These are phyloP conservation scores for Pythium scleroteichum DNA, from an alignment of 352 stramenopile genomes.

Conservation along the genomic window DNA sequence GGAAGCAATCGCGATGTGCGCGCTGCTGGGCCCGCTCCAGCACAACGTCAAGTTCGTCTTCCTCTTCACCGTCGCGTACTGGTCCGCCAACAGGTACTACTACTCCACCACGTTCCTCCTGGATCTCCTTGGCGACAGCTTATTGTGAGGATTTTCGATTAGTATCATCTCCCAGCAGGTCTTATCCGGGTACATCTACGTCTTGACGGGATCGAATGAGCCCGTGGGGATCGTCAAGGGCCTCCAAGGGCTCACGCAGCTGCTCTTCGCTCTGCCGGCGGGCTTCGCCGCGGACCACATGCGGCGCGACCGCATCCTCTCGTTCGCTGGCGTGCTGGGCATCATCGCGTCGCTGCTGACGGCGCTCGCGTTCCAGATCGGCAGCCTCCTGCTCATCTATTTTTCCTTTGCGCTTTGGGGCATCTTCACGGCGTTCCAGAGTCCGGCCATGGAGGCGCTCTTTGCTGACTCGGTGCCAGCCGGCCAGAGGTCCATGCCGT, in stretches of 20 bases:
- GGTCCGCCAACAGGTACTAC: conserved; percentile 59
- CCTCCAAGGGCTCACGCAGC: conserved; percentile 53
- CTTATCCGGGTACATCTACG: conserved; percentile 56
- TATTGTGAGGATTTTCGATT: no score
- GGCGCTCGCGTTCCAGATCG: conserved; percentile 45
- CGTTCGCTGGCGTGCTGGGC: conserved; percentile 39
- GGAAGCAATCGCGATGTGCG: conserved; percentile 3
- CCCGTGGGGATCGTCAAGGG: conserved; percentile 43
- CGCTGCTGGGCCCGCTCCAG: conserved; percentile 42
- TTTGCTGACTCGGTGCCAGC: conserved; percentile 83
- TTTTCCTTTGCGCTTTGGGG: conserved; percentile 76
- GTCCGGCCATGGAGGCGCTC: conserved; percentile 74
- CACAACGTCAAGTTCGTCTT: conserved; percentile 75
- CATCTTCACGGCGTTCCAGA: conserved; percentile 72
- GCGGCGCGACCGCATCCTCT: conserved; percentile 56
- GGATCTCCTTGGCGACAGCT: no score
- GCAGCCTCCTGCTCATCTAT: conserved; percentile 52
- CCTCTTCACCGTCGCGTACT: conserved; percentile 72
- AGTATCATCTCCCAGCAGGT: conserved; percentile 65
- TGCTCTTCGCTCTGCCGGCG: conserved; percentile 52
- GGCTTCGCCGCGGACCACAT: conserved; percentile 56
- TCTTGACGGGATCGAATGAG: conserved; percentile 54
- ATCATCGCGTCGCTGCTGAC: conserved; percentile 42
- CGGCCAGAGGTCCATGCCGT: conserved; percentile 67
- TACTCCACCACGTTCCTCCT: no score